Percentiles rank a stretch among this genome's conserved stretches.
phyloP scores from a whole-genome alignment of 2,329 filamentous ascomycete genomes.

The Zasmidium cellare region DNA sequence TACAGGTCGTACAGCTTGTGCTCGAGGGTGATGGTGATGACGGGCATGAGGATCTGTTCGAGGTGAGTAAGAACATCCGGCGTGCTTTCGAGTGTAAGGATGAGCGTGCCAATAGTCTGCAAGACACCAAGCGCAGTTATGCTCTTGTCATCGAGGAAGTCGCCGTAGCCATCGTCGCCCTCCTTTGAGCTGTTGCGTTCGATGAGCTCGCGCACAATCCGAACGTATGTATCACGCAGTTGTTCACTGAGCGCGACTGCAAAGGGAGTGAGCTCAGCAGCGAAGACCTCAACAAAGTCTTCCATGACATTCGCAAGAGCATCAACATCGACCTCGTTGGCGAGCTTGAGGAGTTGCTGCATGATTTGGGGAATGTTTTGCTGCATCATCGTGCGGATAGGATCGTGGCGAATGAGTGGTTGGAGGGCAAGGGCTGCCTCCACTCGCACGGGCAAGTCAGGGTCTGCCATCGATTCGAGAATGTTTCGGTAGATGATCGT shows the following conservation, averaged over 20 bases:
- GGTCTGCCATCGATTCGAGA: slow-evolving; percentile 92
- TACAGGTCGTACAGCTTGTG: slow-evolving; percentile 98
- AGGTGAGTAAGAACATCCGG: slow-evolving; percentile 93
- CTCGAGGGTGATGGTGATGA: slow-evolving; percentile 92
- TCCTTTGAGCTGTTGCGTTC: slow-evolving; percentile 80
- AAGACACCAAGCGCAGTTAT: slow-evolving; percentile 94
- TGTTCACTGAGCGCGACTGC: slow-evolving; percentile 95
- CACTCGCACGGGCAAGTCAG: slow-evolving; percentile 88
- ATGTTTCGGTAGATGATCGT: slow-evolving; percentile 97
- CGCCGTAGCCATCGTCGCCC: slow-evolving; percentile 77
- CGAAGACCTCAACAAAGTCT: slow-evolving; percentile 98
- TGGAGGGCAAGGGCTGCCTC: slow-evolving; percentile 92
- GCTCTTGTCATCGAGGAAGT: slow-evolving; percentile 96
- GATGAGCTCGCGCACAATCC: slow-evolving; percentile 87
- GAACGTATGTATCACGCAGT: slow-evolving; percentile 89
- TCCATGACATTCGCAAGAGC: slow-evolving; percentile 98
- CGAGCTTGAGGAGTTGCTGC: slow-evolving; percentile 95
- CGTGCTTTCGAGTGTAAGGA: slow-evolving; percentile 93
- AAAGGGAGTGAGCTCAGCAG: slow-evolving; percentile 93
- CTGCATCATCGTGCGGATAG: slow-evolving; percentile 94
- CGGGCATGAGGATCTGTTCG: slow-evolving; percentile 94
- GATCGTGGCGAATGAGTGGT: slow-evolving; percentile 90
- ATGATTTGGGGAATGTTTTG: slow-evolving; percentile 98
- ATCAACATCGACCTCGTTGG: slow-evolving; percentile 97
- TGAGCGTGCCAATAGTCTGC: slow-evolving; percentile 96